These are phyloP conservation scores for Francoa sonchifolia DNA, from an alignment of 441 rosid species.

Conservation along the genomic window DNA sequence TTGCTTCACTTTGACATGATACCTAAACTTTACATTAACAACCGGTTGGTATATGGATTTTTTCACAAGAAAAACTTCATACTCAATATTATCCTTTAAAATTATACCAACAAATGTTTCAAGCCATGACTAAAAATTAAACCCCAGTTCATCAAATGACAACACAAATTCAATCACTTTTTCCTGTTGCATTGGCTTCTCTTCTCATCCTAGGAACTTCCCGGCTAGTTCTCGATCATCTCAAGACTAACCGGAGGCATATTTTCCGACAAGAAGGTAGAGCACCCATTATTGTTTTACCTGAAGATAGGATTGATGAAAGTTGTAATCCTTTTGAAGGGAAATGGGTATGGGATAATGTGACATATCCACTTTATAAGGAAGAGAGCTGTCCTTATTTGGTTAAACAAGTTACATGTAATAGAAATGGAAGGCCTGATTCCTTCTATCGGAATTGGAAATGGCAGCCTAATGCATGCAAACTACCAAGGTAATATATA, in stretches of 20 bases:
- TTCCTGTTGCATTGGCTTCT: slow-evolving; percentile 40
- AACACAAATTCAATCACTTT: slow-evolving; percentile 42
- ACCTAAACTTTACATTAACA: too few relatives aligned
- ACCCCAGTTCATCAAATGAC: too few relatives aligned
- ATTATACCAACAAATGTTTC: too few relatives aligned
- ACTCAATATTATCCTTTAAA: too few relatives aligned
- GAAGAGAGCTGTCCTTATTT: slow-evolving; percentile 77
- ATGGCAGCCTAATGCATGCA: slow-evolving; percentile 37
- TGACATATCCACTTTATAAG: slow-evolving; percentile 47
- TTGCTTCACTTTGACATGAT: too few relatives aligned
- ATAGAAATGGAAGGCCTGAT: slow-evolving; percentile 70
- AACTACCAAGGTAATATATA: slow-evolving; percentile 60
- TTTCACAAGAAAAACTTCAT: too few relatives aligned
- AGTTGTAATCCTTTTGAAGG: slow-evolving; percentile 73
- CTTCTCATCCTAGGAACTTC: slow-evolving; percentile 40
- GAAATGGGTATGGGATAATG: slow-evolving; percentile 76
- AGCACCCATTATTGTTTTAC: slow-evolving; percentile 34
- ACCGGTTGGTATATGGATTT: too few relatives aligned
- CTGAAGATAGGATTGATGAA: slow-evolving; percentile 40
- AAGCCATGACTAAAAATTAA: too few relatives aligned
- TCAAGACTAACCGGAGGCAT: slow-evolving; percentile 35
- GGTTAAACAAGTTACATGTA: slow-evolving; percentile 82
- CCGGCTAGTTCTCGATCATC: slow-evolving; percentile 37
- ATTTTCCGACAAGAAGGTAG: slow-evolving; percentile 17
- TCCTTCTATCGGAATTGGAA: slow-evolving; percentile 49